Conservation (phyloP, 805 yeast genomes). For the Starmerella roubikii region DNA sequence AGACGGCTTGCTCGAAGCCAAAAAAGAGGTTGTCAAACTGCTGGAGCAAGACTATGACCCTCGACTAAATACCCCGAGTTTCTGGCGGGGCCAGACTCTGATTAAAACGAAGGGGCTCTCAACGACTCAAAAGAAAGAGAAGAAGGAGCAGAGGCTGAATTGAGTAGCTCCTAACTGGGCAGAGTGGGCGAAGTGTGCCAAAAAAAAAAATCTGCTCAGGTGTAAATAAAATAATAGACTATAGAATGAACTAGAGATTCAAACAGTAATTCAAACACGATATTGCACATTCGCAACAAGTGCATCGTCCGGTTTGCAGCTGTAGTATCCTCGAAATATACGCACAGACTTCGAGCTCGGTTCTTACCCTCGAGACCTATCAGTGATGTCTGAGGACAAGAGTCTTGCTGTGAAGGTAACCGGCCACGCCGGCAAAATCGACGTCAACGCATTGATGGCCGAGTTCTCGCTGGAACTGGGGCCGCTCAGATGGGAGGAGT, state of each 20-base stretch:
- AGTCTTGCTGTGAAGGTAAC: constrained; percentile 9
- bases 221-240: background rate
- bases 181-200: too few relatives aligned
- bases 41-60: constrained; percentile 34
- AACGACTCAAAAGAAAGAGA: constrained; percentile 7
- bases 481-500: constrained; percentile 60
- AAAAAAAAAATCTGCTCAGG: background rate
- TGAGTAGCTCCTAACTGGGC: too few relatives aligned
- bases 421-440: constrained; percentile 15
- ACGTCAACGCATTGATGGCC: constrained; percentile 51
- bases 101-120: constrained; percentile 12
- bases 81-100: constrained; percentile 40
- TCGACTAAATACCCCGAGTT: constrained; percentile 49
- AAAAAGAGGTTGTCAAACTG: constrained; percentile 4
- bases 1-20: constrained; percentile 34
- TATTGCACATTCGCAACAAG: too few relatives aligned
- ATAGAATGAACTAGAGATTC: background rate
- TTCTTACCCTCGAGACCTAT: too few relatives aligned
- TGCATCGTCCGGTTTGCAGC: too few relatives aligned
- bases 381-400: too few relatives aligned
- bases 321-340: too few relatives aligned
- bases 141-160: background rate
- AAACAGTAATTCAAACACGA: too few relatives aligned
- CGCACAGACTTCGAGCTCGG: too few relatives aligned
- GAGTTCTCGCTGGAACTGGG: constrained; percentile 67